phyloP scores from a whole-genome alignment of 2,329 filamentous ascomycete species.

The Karstenula rhodostoma region DNA sequence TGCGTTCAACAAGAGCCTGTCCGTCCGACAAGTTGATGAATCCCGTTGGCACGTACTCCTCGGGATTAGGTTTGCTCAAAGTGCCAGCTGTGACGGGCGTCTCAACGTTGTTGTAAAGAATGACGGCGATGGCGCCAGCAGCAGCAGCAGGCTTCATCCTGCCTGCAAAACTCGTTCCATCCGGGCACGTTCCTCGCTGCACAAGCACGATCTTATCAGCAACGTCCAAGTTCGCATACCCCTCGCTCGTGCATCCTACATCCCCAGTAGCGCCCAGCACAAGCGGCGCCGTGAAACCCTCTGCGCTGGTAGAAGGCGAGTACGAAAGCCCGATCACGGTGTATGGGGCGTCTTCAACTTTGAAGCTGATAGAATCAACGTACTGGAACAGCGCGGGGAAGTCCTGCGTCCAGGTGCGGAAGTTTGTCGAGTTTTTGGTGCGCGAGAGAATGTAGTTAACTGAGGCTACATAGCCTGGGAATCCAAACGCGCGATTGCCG shows the following conservation, averaged over 20 bases:
- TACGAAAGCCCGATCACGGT: conserved; percentile 56
- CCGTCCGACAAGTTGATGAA: conserved; percentile 57
- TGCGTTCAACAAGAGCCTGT: conserved; percentile 48
- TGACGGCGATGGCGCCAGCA: conserved; percentile 52
- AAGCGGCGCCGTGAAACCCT: conserved; percentile 54
- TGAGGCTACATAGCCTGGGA: conserved; percentile 66
- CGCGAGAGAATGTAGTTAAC: conserved; percentile 65
- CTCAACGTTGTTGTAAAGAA: conserved; percentile 52
- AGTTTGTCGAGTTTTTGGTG: conserved; percentile 51
- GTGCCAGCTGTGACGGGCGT: conserved; percentile 52
- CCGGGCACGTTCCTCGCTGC: conserved; percentile 52
- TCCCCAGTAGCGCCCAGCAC: conserved; percentile 52
- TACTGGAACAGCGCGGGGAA: conserved; percentile 57
- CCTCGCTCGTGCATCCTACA: conserved; percentile 51
- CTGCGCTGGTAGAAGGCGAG: conserved; percentile 57
- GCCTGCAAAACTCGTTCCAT: conserved; percentile 52
- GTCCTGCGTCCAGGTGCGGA: conserved; percentile 57
- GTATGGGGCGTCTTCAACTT: conserved; percentile 46
- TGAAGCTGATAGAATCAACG: conserved; percentile 53
- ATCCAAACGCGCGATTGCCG: conserved; percentile 67
- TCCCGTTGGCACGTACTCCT: conserved; percentile 48
- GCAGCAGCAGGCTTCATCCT: conserved; percentile 51
- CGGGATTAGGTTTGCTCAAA: conserved; percentile 48
- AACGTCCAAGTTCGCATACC: conserved; percentile 51
- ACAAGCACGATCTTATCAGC: conserved; percentile 53